These are phyloP conservation scores for Annulohypoxylon maeteangense DNA, from an alignment of 495 filamentous ascomycete genomes.

Conservation along the genomic window DNA sequence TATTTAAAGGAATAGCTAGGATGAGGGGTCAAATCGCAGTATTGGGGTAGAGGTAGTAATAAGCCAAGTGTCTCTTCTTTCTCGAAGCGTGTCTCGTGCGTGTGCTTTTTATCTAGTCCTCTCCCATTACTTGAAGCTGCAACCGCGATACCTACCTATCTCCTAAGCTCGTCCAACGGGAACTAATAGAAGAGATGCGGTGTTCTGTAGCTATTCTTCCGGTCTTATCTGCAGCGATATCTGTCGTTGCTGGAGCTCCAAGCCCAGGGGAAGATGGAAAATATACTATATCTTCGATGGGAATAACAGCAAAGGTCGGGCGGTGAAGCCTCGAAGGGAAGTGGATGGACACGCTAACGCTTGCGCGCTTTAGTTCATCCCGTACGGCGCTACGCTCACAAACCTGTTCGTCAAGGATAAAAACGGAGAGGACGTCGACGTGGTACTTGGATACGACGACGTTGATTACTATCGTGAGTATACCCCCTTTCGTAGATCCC, in stretches of 20 bases:
- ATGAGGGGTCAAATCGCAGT: slow-evolving; percentile 22
- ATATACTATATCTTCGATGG: slow-evolving; percentile 61
- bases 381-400: slow-evolving; percentile 65
- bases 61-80: slow-evolving; percentile 39
- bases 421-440: slow-evolving; percentile 63
- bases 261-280: slow-evolving; percentile 45
- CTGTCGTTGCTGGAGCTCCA: slow-evolving; percentile 38
- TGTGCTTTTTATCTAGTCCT: slow-evolving; percentile 13
- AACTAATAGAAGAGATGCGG: slow-evolving; percentile 45
- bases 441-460: slow-evolving; percentile 65
- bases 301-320: slow-evolving; percentile 63
- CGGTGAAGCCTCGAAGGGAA: background rate
- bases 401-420: slow-evolving; percentile 68
- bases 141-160: slow-evolving; percentile 30
- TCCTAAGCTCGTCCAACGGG: slow-evolving; percentile 14
- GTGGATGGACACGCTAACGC: slow-evolving; percentile 11
- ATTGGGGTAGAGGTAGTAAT: slow-evolving; percentile 38
- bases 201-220: slow-evolving; percentile 32
- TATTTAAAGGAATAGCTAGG: slow-evolving; percentile 29
- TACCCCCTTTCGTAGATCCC: background rate
- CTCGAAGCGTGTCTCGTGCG: slow-evolving; percentile 28
- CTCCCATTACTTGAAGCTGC: slow-evolving; percentile 10
- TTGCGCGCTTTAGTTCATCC: slow-evolving; percentile 58
- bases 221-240: slow-evolving; percentile 39
- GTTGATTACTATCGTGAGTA: slow-evolving; percentile 59